Base-by-base conservation (phyloP, 495 filamentous ascomycete genomes). In the Baudoinia panamericana region DNA sequence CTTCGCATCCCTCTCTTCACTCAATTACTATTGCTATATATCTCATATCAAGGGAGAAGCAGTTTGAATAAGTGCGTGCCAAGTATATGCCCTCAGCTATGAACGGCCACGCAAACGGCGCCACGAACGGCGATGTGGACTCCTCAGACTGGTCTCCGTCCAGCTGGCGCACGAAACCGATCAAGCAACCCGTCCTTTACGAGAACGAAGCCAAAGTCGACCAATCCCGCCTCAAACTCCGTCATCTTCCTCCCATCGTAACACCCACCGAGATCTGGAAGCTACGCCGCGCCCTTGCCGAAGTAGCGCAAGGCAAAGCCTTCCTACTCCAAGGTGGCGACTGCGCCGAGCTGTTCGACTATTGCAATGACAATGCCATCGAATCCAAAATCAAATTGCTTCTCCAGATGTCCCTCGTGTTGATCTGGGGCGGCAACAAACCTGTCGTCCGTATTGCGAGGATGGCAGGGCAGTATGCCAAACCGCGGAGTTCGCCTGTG, bases 391-490 rank as follows among this genome's bases (percentile, higher is more conserved):
- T 95, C 61, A 96, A 96, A 62, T 74, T 96, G 9, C 69, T 95
- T 11, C 69, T 96, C 26, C 88, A 96, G 65, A 95, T 96, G 87
- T 87, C 81, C 52, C 62, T 96, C 46, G 82, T 95, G 12, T 68
- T 96, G 38, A 81, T 92, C 59, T 92, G 82, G 76, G 87, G 76
- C 30, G 69, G 72, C 41, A 83, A 93, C 62, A 94, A 92, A 62
- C 84, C 84, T 19, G 85, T 97, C 18, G 84, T 97, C 39, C 76
- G 90, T 47, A 90, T 97, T 50, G 90, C 82, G 13, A 75, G 90
- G 34, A 94, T 95, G 77, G 90, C 90, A 13, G 90, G 90, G 4
- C 90, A 97, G 63, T 97, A 88, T 43, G 90, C 90, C 15, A 97
- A 97, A 62, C 90, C 90, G 1, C 69, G 90, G 24, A 93, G 84